These are phyloP conservation scores for Suillus hirtellus DNA, from an alignment of 768 basidiomycete genomes.

Conservation along the genomic window DNA sequence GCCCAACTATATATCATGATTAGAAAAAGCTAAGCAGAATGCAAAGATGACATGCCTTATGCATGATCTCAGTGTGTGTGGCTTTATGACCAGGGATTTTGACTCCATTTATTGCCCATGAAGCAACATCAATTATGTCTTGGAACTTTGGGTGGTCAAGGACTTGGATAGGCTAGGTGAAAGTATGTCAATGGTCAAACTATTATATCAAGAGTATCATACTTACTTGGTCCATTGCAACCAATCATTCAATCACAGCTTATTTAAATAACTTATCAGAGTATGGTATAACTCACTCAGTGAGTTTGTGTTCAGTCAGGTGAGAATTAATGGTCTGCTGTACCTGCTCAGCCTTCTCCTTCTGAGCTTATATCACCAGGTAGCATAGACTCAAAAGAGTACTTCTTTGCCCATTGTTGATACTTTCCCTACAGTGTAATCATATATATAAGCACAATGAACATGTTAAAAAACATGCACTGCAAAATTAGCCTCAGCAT, in stretches of 20 bases:
- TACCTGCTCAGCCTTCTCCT: constrained; percentile 14
- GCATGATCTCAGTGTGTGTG: constrained; percentile 14
- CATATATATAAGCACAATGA: background rate
- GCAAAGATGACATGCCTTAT: constrained; percentile 23
- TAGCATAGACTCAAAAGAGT: constrained; percentile 33
- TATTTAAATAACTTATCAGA: constrained; percentile 21
- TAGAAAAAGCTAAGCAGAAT: background rate
- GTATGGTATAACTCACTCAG: constrained; percentile 29
- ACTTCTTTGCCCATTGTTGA: constrained; percentile 27
- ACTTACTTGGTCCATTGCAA: constrained; percentile 40
- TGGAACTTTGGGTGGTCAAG: constrained; percentile 34
- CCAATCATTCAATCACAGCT: constrained; percentile 37
- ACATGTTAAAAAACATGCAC: background rate
- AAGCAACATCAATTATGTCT: constrained; percentile 35
- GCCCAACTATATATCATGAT: constrained; percentile 15
- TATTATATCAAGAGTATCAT: constrained; percentile 20
- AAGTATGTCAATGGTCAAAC: background rate
- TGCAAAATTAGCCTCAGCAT: background rate
- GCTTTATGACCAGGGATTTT: constrained; percentile 39
- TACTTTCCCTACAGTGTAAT: constrained; percentile 18
- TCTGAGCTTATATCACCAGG: constrained; percentile 23
- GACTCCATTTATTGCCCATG: constrained; percentile 29
- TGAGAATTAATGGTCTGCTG: constrained; percentile 30
- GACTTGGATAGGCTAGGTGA: constrained; percentile 21
- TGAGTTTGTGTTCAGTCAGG: constrained; percentile 19